These are phyloP conservation scores for Psilocybe azurescens DNA, from an alignment of 768 basidiomycete species.

Conservation along the genomic window DNA sequence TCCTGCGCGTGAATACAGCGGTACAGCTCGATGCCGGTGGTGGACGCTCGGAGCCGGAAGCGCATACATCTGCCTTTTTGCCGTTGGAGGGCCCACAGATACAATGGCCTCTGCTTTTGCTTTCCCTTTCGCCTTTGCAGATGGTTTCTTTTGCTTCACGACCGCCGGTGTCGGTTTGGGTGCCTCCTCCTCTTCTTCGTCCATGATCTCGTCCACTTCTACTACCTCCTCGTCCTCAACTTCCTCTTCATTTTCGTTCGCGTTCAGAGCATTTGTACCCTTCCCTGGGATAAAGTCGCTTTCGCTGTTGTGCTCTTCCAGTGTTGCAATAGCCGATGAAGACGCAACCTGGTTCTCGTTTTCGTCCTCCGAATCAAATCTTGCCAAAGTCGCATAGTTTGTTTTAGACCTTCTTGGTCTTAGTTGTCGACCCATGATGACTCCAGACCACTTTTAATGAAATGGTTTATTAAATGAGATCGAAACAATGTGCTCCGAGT, in stretches of 20 bases:
- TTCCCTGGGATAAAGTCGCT: slow-evolving; percentile 64
- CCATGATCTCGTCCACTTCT: slow-evolving; percentile 28
- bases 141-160: slow-evolving; percentile 17
- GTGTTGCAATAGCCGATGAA: slow-evolving; percentile 37
- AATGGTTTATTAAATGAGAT: background rate
- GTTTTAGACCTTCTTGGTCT: slow-evolving; percentile 58
- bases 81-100: slow-evolving; percentile 23
- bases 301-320: slow-evolving; percentile 43
- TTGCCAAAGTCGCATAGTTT: slow-evolving; percentile 51
- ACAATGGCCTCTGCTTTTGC: slow-evolving; percentile 30
- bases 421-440: slow-evolving; percentile 57
- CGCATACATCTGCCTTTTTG: slow-evolving; percentile 58
- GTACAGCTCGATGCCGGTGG: slow-evolving; percentile 74
- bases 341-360: slow-evolving; percentile 41
- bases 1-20: slow-evolving; percentile 55
- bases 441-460: background rate
- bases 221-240: slow-evolving; percentile 30
- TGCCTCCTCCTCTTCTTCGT: slow-evolving; percentile 25
- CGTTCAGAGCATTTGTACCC: slow-evolving; percentile 36
- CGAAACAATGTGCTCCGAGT: background rate
- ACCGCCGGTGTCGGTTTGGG: slow-evolving; percentile 12
- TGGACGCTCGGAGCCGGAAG: slow-evolving; percentile 71
- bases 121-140: slow-evolving; percentile 32
- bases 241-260: slow-evolving; percentile 32
- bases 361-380: slow-evolving; percentile 39